Base-by-base conservation (phyloP, 2,329 filamentous ascomycete species). In the Thielaviopsis euricoi region DNA sequence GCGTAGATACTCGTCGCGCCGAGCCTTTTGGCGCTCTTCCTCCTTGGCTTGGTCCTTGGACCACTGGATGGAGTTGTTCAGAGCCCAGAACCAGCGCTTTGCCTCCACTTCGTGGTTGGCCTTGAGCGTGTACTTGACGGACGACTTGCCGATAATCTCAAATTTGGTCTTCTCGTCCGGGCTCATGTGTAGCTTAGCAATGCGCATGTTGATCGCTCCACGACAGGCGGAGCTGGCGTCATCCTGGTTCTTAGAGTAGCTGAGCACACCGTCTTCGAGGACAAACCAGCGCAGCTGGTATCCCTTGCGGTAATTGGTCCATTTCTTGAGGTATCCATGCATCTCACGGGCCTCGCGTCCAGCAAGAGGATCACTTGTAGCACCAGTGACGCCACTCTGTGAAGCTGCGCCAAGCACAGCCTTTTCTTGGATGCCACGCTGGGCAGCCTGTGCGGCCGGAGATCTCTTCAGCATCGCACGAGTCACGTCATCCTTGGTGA, bases 181-280 rank as follows among this genome's bases (percentile, higher is more conserved):
- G 67, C 94, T 94, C 90, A 98, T 97, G 71, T 91, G 86, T 29
- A 98, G 78, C 66, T 83, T 85, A 23, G 93, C 93, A 64, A 98
- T 98, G 61, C 86, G 86, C 90, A 98, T 98, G 69, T 97, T 97
- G 72, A 98, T 98, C 56, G 93, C 93, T 60, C 93, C 93, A 62
- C 93, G 89, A 69, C 93, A 98, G 58, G 93, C 93, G 56, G 89
- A 95, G 23, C 90, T 93, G 33, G 89, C 88, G 68, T 98, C 93
- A 67, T 98, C 93, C 72, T 98, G 93, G 69, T 97, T 89, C 72
- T 98, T 98, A 75, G 97, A 98, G 73, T 98, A 98, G 71, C 93
- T 97, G 63, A 98, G 71, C 13, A 98, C 91, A 13, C 93, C 93
- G 67, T 98, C 93, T 68, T 98, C 93, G 9, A 98, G 80, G 15